Evolutionary conservation across 768 basidiomycete genomes (phyloP).

Genomic region (Leccinum rimulosum): DNA sequence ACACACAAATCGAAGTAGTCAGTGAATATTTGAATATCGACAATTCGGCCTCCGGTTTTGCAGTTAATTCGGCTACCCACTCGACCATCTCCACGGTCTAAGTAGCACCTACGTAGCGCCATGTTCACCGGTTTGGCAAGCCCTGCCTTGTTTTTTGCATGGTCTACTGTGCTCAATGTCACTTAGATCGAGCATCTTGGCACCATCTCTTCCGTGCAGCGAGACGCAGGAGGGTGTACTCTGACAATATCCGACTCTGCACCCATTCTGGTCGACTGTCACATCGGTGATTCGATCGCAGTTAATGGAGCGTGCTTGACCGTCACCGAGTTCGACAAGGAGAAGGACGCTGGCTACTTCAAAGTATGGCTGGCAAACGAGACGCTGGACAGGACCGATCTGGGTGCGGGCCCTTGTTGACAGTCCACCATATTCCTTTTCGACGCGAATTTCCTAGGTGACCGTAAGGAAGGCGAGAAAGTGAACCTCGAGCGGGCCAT

Average conservation of each 20-base stretch:
- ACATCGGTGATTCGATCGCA: constrained; percentile 91
- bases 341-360: constrained; percentile 72
- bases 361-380: constrained; percentile 96
- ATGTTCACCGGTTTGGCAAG: constrained; percentile 85
- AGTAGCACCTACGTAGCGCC: background rate
- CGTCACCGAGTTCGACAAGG: constrained; percentile 76
- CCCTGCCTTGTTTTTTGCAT: background rate
- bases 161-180: constrained; percentile 6
- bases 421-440: background rate
- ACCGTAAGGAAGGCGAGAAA: constrained; percentile 71
- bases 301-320: constrained; percentile 89
- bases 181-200: constrained; percentile 88
- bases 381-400: constrained; percentile 85
- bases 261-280: constrained; percentile 82
- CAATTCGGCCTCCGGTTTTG: too few relatives aligned
- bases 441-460: constrained; percentile 47
- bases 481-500: constrained; percentile 96
- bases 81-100: too few relatives aligned
- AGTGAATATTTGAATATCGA: too few relatives aligned
- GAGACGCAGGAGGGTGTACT: constrained; percentile 75
- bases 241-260: constrained; percentile 71
- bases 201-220: constrained; percentile 59
- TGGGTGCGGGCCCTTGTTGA: constrained; percentile 51
- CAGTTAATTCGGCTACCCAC: too few relatives aligned
- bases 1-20: too few relatives aligned